Conservation (phyloP, 2,329 filamentous ascomycete genomes). For the Epichloe festucae region DNA sequence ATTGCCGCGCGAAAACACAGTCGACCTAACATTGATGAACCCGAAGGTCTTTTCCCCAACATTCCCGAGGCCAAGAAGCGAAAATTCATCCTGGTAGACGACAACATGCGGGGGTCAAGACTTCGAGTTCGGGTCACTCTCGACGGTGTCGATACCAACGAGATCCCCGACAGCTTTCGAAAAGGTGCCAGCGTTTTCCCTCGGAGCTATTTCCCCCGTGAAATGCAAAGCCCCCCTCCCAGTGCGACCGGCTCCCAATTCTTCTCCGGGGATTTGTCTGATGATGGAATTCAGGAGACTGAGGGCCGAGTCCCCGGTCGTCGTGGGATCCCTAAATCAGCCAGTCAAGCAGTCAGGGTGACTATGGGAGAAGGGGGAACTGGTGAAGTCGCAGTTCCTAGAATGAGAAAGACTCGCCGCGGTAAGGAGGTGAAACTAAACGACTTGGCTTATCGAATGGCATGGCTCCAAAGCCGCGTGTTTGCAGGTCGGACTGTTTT, state of each 20-base stretch:
- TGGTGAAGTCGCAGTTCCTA: slow-evolving; percentile 60
- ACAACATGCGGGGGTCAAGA: slow-evolving; percentile 62
- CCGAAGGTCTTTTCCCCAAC: slow-evolving; percentile 69
- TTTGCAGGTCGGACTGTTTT: slow-evolving; percentile 81
- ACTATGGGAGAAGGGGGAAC: slow-evolving; percentile 56
- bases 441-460: slow-evolving; percentile 88
- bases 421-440: slow-evolving; percentile 83
- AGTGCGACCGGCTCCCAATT: slow-evolving; percentile 63
- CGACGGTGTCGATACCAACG: slow-evolving; percentile 86
- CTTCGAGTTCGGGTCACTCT: slow-evolving; percentile 85
- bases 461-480: slow-evolving; percentile 87
- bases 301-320: slow-evolving; percentile 32
- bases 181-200: slow-evolving; percentile 83
- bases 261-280: slow-evolving; percentile 52
- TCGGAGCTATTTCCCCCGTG: slow-evolving; percentile 78
- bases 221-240: slow-evolving; percentile 83
- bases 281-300: slow-evolving; percentile 40
- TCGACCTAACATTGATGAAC: slow-evolving; percentile 40
- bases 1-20: slow-evolving; percentile 24
- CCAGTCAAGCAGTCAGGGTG: slow-evolving; percentile 41
- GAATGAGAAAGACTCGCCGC: slow-evolving; percentile 55
- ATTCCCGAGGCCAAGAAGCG: slow-evolving; percentile 82
- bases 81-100: slow-evolving; percentile 94
- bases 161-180: slow-evolving; percentile 92
- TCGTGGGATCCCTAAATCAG: slow-evolving; percentile 19